Conservation (phyloP, 2,329 filamentous ascomycete species). For the Amauroascus verrucosus region DNA sequence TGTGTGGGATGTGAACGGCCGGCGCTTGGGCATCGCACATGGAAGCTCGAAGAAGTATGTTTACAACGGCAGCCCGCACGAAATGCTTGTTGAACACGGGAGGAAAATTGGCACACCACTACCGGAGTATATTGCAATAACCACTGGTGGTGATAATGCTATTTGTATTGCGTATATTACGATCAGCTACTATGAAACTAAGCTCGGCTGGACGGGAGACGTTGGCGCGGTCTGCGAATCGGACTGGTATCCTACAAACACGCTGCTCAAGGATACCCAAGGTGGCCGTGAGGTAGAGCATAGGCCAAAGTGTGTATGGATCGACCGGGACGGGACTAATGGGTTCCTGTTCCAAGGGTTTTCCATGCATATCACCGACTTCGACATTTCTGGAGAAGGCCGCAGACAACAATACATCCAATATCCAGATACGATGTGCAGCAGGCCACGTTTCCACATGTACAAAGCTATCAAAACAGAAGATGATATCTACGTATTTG, state of each 20-base stretch:
- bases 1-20: neutral
- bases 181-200: neutral
- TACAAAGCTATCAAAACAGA: conserved; percentile 18
- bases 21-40: neutral
- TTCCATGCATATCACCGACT: conserved; percentile 1
- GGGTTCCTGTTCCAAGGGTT: neutral
- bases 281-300: neutral
- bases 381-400: neutral
- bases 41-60: neutral
- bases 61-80: neutral
- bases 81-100: neutral
- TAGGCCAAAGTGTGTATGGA: conserved; percentile 19
- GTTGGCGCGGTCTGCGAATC: conserved; percentile 18
- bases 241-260: conserved; percentile 19
- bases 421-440: conserved; percentile 5
- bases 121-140: neutral
- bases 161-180: conserved; percentile 2
- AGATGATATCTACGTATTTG: conserved; percentile 21
- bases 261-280: conserved; percentile 7
- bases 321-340: conserved; percentile 15
- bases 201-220: conserved; percentile 18
- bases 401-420: neutral
- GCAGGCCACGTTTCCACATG: conserved; percentile 3
- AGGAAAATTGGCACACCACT: neutral
- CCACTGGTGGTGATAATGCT: conserved; percentile 1